phyloP scores from a whole-genome alignment of 257 asterid genomes.

The Solanum sparsipilum region DNA sequence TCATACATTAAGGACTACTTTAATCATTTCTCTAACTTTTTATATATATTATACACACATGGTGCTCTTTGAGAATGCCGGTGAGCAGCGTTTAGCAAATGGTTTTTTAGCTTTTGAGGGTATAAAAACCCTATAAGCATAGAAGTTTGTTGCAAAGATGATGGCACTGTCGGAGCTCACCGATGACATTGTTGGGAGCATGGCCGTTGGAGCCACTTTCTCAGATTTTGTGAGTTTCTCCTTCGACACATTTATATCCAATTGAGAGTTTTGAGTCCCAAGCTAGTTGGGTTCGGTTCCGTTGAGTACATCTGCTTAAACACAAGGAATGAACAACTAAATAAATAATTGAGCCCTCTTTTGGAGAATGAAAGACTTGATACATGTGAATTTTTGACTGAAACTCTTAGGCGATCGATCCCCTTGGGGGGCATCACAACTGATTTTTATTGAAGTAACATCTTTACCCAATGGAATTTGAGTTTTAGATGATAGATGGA shows the following conservation, averaged over 20 bases:
- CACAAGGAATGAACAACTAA: background rate
- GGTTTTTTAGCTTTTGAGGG: background rate
- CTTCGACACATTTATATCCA: background rate
- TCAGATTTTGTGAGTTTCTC: conserved; percentile 52
- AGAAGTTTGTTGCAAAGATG: conserved; percentile 19
- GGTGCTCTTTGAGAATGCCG: background rate
- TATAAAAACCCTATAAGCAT: background rate
- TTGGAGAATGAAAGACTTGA: background rate
- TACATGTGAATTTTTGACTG: background rate
- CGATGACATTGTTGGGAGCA: conserved; percentile 62
- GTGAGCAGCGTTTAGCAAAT: background rate
- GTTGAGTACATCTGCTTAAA: background rate
- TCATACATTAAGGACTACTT: background rate
- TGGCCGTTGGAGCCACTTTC: conserved; percentile 82
- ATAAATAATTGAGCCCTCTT: background rate
- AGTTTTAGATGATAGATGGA: background rate
- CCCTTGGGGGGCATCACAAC: background rate
- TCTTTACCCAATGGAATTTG: background rate
- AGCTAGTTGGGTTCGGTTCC: background rate
- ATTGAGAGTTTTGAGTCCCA: background rate
- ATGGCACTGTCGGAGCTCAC: conserved; percentile 43
- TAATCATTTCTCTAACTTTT: background rate
- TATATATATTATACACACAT: too few relatives aligned
- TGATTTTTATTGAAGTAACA: background rate
- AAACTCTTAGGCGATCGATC: background rate